phyloP scores from a whole-genome alignment of 805 yeast species.

The Monosporozyma unispora region DNA sequence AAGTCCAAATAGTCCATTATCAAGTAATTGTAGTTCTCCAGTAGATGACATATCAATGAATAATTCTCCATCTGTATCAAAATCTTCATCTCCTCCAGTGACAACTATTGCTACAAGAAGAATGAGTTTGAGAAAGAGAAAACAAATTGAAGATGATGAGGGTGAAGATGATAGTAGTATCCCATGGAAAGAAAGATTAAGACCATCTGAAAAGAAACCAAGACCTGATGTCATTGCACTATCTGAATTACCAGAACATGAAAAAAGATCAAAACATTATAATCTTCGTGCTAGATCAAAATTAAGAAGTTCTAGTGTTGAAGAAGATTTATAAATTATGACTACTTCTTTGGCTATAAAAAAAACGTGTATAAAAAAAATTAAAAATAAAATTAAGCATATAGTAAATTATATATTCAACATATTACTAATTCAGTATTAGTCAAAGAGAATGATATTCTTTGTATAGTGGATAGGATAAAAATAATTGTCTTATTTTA shows the following conservation, averaged over 20 bases:
- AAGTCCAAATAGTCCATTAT: constrained; percentile 1
- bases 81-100: constrained; percentile 3
- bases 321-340: background rate
- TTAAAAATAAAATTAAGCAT: background rate
- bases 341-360: background rate
- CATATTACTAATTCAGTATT: background rate
- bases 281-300: constrained; percentile 28
- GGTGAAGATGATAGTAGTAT: background rate
- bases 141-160: constrained; percentile 2
- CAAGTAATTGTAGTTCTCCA: background rate
- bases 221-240: constrained; percentile 20
- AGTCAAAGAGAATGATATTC: background rate
- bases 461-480: too few species aligned
- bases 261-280: constrained; percentile 26
- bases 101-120: background rate
- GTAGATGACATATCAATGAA: background rate
- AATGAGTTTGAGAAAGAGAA: constrained; percentile 3
- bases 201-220: constrained; percentile 24
- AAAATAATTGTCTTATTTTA: too few species aligned
- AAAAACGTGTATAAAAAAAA: background rate
- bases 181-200: constrained; percentile 11
- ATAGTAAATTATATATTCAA: constrained; percentile 1
- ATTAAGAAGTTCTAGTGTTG: constrained; percentile 11
- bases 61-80: background rate
- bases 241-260: constrained; percentile 19